A percentile compares a stretch with the other conserved stretches of the same genome.
Evolutionary conservation across 768 basidiomycete species (phyloP).

Genomic region (Pulveroboletus sp.): DNA sequence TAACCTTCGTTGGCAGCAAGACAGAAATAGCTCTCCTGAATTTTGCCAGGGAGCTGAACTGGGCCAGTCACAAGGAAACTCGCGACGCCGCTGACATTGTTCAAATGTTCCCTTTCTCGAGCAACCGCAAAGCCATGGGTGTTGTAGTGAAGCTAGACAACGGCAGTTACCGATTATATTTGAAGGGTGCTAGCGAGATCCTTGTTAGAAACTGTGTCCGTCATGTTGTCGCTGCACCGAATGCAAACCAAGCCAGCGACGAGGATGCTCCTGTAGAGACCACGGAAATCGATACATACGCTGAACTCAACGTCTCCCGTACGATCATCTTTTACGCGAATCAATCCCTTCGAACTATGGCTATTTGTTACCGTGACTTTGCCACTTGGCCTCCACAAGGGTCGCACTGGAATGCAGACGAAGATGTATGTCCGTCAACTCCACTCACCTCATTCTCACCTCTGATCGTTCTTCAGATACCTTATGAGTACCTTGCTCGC

Average conservation of each 20-base stretch:
- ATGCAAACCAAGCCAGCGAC: conserved; percentile 11
- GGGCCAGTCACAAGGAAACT: conserved; percentile 64
- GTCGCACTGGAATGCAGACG: conserved; percentile 34
- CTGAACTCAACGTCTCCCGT: conserved; percentile 77
- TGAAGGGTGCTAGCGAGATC: conserved; percentile 96
- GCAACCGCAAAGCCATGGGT: conserved; percentile 92
- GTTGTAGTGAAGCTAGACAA: conserved; percentile 63
- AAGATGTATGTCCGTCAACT: conserved; percentile 45
- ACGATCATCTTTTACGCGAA: conserved; percentile 99
- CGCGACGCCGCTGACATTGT: conserved; percentile 58
- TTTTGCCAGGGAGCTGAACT: conserved; percentile 77
- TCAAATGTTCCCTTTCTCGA: conserved; percentile 92
- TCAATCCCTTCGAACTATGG: conserved; percentile 91
- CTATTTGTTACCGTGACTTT: conserved; percentile 89
- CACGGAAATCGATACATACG: conserved; percentile 56
- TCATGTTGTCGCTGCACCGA: conserved; percentile 63
- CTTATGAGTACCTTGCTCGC: conserved; percentile 61
- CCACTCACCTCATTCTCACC: conserved; percentile 1
- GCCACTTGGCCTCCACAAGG: conserved; percentile 75
- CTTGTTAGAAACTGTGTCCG: conserved; percentile 65
- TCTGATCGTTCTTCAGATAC: conserved; percentile 41
- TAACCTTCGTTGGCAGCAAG: conserved; percentile 83
- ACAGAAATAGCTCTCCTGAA: conserved; percentile 89
- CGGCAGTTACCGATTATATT: conserved; percentile 60
- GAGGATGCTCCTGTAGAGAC: conserved; percentile 45